Conservation (phyloP, 2,329 filamentous ascomycete genomes). For the Fusarium hainanense region DNA sequence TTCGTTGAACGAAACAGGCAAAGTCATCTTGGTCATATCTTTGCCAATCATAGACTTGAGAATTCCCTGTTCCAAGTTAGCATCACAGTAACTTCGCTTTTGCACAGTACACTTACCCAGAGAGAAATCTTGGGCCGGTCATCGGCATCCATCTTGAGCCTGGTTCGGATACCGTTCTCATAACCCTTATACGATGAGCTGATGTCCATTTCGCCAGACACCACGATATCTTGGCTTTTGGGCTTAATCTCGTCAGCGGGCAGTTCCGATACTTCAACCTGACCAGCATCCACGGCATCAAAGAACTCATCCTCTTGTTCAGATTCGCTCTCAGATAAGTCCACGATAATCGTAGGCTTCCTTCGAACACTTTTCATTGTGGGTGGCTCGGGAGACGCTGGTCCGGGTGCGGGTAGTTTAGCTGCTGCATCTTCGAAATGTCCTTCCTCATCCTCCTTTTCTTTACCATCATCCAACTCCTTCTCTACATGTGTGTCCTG, state of each 20-base stretch:
- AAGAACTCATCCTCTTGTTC: conserved; percentile 95
- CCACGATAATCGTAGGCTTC: conserved; percentile 75
- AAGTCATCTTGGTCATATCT: conserved; percentile 99
- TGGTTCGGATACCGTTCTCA: conserved; percentile 84
- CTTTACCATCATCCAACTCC: conserved; percentile 44
- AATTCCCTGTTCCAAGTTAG: conserved; percentile 73
- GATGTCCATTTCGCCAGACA: conserved; percentile 69
- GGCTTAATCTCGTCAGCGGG: conserved; percentile 61
- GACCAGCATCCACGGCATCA: conserved; percentile 93
- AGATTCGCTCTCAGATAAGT: conserved; percentile 83
- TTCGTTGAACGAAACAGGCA: conserved; percentile 98
- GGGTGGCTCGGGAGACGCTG: conserved; percentile 22
- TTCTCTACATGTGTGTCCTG: conserved; percentile 48
- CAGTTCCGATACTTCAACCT: conserved; percentile 82
- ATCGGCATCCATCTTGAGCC: conserved; percentile 89
- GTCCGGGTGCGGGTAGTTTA: conserved; percentile 3
- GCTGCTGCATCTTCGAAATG: conserved; percentile 41
- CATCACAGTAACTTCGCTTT: not conserved
- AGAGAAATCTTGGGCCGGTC: conserved; percentile 93
- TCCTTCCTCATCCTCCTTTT: conserved; percentile 35
- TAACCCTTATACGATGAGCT: conserved; percentile 86
- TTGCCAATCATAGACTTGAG: conserved; percentile 99
- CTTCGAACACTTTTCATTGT: conserved; percentile 56
- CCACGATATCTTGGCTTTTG: conserved; percentile 56
- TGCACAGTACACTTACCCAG: conserved; percentile 74